Base-by-base conservation (phyloP, 371 early-diverging fungal genomes). In the Mortierella sp. region DNA sequence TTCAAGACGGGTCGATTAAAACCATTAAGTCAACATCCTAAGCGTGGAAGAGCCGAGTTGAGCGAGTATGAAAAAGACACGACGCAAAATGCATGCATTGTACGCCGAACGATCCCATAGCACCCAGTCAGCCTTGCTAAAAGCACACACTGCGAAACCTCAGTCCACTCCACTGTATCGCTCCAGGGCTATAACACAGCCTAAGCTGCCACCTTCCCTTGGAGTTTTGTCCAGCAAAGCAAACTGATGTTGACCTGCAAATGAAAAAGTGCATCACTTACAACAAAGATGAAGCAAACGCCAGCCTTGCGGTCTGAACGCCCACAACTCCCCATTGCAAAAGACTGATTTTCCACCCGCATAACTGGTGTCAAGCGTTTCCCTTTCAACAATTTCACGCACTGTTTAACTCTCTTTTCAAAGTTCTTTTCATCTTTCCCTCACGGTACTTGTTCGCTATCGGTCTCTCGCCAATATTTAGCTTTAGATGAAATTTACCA, bases 371-470 rank as follows among this genome's bases (percentile, higher is more conserved):
- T 74, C 81, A 81, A 80, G 70, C 77, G 77, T 77, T 81, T 77
- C 81, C 81, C 81, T 81, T 81, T 81, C 81, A 81, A 81, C 81
- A 81, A 77, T 81, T 81, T 81, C 81, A 81, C 81, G 73, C 77
- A 81, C 74, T 77, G 74, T 76, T 81, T 77, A 76, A 72, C 73
- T 57, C 57, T 81, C 78, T 81, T 81, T 81, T 77, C 82, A 77
- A 81, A 78, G 82, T 77, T 81, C 82, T 81, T 92, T 93, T 93
- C 92, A 92, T 88, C 92, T 92, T 93, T 94, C 92, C 92, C 91
- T 93, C 92, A 92, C 92, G 91, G 93, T 93, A 92, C 94, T 92
- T 92, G 92, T 93, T 92, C 90, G 91, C 93, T 93, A 94, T 94
- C 92, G 93, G 93, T 93, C 92, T 91, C 91, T 92, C 89, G 89